Conservation (phyloP, 2,329 filamentous ascomycete species). For the Rhinocladiella mackenziei region DNA sequence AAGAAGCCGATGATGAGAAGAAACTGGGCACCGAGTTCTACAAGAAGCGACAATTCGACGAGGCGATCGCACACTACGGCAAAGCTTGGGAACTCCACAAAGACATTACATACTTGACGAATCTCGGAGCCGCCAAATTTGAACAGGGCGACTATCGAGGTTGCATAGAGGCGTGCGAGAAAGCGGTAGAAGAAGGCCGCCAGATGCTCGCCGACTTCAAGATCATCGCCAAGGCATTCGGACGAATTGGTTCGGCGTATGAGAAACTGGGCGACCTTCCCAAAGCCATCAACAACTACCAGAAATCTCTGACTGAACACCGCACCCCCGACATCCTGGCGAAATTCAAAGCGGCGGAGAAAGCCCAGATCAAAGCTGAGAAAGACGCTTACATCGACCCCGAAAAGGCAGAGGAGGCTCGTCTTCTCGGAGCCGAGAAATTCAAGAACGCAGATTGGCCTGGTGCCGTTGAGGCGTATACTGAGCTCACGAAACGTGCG, state of each 20-base stretch:
- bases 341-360: conserved; percentile 89
- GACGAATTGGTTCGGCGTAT: conserved; percentile 87
- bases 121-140: conserved; percentile 87
- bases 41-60: conserved; percentile 97
- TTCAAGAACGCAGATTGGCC: conserved; percentile 98
- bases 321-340: conserved; percentile 88
- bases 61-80: conserved; percentile 87
- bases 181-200: conserved; percentile 86
- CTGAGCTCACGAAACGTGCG: conserved; percentile 93
- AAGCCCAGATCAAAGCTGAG: conserved; percentile 71
- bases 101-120: conserved; percentile 97
- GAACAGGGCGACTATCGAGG: conserved; percentile 94
- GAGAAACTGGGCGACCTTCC: conserved; percentile 80
- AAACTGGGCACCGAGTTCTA: conserved; percentile 88
- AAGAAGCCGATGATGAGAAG: conserved; percentile 91
- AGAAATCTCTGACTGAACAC: conserved; percentile 92
- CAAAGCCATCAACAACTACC: conserved; percentile 82
- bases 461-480: conserved; percentile 87
- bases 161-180: conserved; percentile 78
- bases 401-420: conserved; percentile 88
- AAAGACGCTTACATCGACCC: conserved; percentile 82
- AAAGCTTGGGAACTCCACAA: conserved; percentile 94
- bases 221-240: conserved; percentile 85
- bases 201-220: conserved; percentile 94
- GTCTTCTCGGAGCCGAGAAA: conserved; percentile 89